Evolutionary conservation across 2,329 filamentous ascomycete genomes (phyloP), one percentile per base, ranked within the genome.

Genomic region (Aspergillus carbonarius): DNA sequence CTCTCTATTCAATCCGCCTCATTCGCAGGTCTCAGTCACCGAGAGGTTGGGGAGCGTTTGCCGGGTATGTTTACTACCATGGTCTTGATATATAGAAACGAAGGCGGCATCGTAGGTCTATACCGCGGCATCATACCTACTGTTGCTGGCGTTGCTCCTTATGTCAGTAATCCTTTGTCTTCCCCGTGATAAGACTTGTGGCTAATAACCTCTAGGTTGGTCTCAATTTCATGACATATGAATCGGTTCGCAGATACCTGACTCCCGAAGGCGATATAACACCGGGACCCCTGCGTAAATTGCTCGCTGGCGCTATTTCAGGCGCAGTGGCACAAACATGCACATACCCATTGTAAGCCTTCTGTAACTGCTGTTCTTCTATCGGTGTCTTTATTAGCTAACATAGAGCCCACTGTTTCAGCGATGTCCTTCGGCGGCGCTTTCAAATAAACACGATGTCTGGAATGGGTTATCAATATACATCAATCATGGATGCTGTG

Each of bases 371-470:
- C 47, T 5, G 49, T 15, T 51, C 18, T 17, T 48, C 13, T 25
- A 25, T 35, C 10, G 18, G 27, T 18, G n/a, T 48, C 13, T 12
- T 25, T 5, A 6, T 30, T 5, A n/a, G 9, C 39, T 46, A n/a
- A 23, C 17, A 23, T 7, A 17, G 10, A 30, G 37, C n/a, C n/a
- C n/a, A 18, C 17, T 17, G 9, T 30, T 49, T 30, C 61, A 95
- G 91, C 73, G 93, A 96, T 72, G 93, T 99, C 2, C 82, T 99
- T 55, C 90, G 95, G 32, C 88, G 95, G 60, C 86, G 95, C 52
- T 99, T 99, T 75, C 95, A 99, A 73, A 95, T 99, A 79, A 99
- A 99, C 78, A 97, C 95, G 55, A 99, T 99, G 95, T 92, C 90
- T 49, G 95, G 95, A 53, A 93, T 99, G 88, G 95, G 95, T 52